Conservation (phyloP, 768 basidiomycete species). For the Pholiota microspora region DNA sequence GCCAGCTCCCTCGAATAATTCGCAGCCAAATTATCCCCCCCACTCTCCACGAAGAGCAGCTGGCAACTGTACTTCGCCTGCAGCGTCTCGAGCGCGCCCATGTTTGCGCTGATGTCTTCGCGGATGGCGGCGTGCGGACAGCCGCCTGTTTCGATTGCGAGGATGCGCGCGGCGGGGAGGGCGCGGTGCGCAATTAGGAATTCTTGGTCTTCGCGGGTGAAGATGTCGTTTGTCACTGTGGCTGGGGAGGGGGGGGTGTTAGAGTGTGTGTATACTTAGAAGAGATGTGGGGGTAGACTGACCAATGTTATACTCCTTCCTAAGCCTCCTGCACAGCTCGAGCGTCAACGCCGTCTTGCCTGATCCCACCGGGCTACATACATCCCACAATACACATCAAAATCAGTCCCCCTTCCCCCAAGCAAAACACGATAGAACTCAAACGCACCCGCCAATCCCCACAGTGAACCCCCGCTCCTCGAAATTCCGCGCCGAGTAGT, state of each 20-base stretch:
- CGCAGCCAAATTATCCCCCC: slow-evolving; percentile 95
- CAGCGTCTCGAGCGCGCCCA: slow-evolving; percentile 92
- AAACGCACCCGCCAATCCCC: slow-evolving; percentile 91
- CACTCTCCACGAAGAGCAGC: slow-evolving; percentile 91
- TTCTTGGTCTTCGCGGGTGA: slow-evolving; percentile 96
- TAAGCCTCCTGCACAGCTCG: slow-evolving; percentile 79
- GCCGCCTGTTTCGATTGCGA: slow-evolving; percentile 96
- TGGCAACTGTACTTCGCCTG: slow-evolving; percentile 91
- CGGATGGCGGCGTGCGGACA: slow-evolving; percentile 98
- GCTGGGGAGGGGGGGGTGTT: no score
- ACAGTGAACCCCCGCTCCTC: slow-evolving; percentile 93
- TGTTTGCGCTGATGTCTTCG: slow-evolving; percentile 96
- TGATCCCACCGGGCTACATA: slow-evolving; percentile 89
- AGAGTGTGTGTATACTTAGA: no score
- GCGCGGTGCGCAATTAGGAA: slow-evolving; percentile 94
- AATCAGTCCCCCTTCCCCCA: no score
- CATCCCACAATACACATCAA: no score
- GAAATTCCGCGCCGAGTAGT: slow-evolving; percentile 82
- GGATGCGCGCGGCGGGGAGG: slow-evolving; percentile 79
- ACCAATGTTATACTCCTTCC: slow-evolving; percentile 92
- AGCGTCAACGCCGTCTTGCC: slow-evolving; percentile 96
- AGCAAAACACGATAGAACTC: neutral
- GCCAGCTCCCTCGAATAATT: slow-evolving; percentile 97
- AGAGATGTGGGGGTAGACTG: no score
- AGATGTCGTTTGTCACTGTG: slow-evolving; percentile 99